A percentile compares a stretch with the other conserved stretches of the same genome.
Evolutionary conservation across 257 asterid species (phyloP).

Genomic region (Jaltomata sinuosa): DNA sequence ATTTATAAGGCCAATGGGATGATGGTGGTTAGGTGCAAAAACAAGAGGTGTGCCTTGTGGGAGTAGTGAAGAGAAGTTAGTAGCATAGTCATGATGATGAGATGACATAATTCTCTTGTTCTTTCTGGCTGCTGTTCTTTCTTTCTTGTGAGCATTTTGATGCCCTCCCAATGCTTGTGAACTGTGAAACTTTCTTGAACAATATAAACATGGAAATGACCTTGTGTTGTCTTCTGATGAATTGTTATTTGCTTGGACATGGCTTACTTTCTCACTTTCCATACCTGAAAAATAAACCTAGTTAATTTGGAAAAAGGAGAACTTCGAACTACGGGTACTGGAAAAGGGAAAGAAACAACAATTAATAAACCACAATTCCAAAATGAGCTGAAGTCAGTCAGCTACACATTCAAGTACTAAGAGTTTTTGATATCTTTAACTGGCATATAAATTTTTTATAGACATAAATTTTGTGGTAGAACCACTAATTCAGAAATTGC

Average conservation of each 20-base stretch:
- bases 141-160: conserved; percentile 94
- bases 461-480: not conserved
- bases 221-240: conserved; percentile 39
- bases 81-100: conserved; percentile 1
- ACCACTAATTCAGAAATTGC: not conserved
- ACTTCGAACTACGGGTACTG: not conserved
- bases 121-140: conserved; percentile 69
- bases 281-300: conserved; percentile 16
- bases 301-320: not conserved
- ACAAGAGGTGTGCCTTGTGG: conserved; percentile 27
- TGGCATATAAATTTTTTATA: not conserved
- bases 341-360: not conserved
- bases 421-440: not conserved
- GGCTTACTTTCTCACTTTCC: conserved; percentile 33
- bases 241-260: conserved; percentile 11
- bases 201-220: conserved; percentile 68
- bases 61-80: conserved; percentile 12
- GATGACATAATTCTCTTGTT: conserved; percentile 23
- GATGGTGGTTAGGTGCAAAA: conserved; percentile 34
- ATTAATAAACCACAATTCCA: not conserved
- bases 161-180: conserved; percentile 97
- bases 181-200: conserved; percentile 77
- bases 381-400: not conserved
- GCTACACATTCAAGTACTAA: not conserved
- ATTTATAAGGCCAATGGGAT: conserved; percentile 37